phyloP scores from a whole-genome alignment of 2,329 filamentous ascomycete species.

The Beauveria sp. region DNA sequence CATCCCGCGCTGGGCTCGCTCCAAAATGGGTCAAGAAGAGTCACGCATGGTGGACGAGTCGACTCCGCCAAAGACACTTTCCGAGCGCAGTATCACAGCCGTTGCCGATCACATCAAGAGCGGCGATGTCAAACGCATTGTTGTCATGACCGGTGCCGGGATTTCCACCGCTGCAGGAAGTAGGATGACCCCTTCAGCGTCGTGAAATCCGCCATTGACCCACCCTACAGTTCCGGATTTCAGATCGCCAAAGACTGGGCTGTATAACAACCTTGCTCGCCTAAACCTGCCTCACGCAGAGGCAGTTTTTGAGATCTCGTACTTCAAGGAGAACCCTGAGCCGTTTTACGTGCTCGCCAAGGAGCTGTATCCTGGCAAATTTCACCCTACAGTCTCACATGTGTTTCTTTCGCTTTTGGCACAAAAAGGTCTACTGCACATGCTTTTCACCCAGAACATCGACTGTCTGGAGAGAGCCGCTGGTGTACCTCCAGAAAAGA shows the following conservation, averaged over 20 bases:
- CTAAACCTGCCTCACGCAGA: constrained; percentile 83
- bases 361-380: constrained; percentile 87
- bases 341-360: constrained; percentile 90
- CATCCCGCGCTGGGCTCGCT: constrained; percentile 25
- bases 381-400: constrained; percentile 82
- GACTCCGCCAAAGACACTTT: constrained; percentile 56
- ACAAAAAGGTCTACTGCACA: constrained; percentile 68
- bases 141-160: constrained; percentile 86
- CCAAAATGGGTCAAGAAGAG: constrained; percentile 79
- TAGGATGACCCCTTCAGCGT: constrained; percentile 25
- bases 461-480: constrained; percentile 87
- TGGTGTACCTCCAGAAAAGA: constrained; percentile 70
- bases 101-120: constrained; percentile 75
- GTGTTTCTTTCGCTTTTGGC: constrained; percentile 79
- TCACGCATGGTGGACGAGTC: constrained; percentile 58
- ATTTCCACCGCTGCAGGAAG: constrained; percentile 69
- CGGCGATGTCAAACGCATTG: constrained; percentile 60
- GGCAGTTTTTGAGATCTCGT: constrained; percentile 88
- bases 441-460: constrained; percentile 96
- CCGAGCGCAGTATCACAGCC: constrained; percentile 60
- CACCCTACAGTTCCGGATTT: constrained; percentile 73
- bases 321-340: constrained; percentile 74
- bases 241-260: constrained; percentile 81
- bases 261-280: constrained; percentile 85
- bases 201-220: background rate